Evolutionary conservation across 1,284 basidiomycete genomes (phyloP), one percentile per base, ranked within the genome.

Genomic region (Nidula niveotomentosa): DNA sequence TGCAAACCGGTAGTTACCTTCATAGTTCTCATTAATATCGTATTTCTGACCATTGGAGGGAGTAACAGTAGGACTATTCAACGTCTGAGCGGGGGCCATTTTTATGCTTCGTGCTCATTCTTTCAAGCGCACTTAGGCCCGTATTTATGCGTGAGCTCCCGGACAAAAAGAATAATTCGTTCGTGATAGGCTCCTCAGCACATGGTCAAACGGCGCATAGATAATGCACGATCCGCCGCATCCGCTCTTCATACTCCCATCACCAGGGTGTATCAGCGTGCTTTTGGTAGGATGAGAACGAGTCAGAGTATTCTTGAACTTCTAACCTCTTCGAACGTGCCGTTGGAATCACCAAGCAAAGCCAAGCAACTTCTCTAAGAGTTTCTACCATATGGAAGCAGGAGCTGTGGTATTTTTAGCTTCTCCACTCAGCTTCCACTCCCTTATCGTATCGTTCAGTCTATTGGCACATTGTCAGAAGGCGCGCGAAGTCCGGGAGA

Each of bases 1-100:
- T 4, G 87, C 88, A 59, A 90, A 90, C 44, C 76, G 77, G 71
- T 90, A 90, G 56, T 79, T 69, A 44, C 85, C 86, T 35, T 79
- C 70, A 57, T 84, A 85, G 65, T 86, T 73, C 62, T 86, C 84
- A 36, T 64, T 58, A 53, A 77, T 69, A 30, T 80, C 76, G 54
- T 67, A 61, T 53, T 71, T 68, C 30, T 61, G 53, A 39, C 58
- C 53, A 23, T 51, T 43, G 15, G 55, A 58, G 23, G 61, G 58
- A 49, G 56, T 30, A 13, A 41, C 54, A 2, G 51, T 37, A 36
- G 41, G 52, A 8, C 57, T 60, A 39, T 65, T 61, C 18, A 61
- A 49, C 36, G 60, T 66, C 52, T 60, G 64, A 48, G 58, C 67
- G 36, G 70, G 70, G 23, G 71, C 63, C 70, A 71, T 71, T 52